Conservation (phyloP, 2,329 filamentous ascomycete species). For the Cordyceps cicadae region DNA sequence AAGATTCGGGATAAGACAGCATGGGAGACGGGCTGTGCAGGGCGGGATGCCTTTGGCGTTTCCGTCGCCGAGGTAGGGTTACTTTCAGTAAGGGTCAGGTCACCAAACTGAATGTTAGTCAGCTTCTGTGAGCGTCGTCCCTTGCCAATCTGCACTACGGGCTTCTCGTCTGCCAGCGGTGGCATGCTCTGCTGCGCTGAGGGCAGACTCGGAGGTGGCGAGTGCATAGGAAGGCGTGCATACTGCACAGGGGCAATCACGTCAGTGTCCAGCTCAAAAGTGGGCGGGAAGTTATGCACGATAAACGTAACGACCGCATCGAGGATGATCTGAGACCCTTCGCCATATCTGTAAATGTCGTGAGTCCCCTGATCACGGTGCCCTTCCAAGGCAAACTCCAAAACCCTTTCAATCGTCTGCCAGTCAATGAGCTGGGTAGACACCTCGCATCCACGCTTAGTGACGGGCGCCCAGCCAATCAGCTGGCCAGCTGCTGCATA, state of each 20-base stretch:
- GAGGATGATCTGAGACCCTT: constrained; percentile 46
- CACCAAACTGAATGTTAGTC: constrained; percentile 63
- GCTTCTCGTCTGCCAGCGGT: constrained; percentile 27
- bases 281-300: constrained; percentile 48
- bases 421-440: constrained; percentile 51
- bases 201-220: constrained; percentile 12
- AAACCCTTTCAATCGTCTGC: constrained; percentile 52
- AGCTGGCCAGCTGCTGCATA: constrained; percentile 56
- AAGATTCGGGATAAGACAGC: constrained; percentile 56
- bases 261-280: constrained; percentile 50
- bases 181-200: constrained; percentile 12
- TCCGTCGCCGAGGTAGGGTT: constrained; percentile 22
- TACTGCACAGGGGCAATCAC: constrained; percentile 29
- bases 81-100: constrained; percentile 38
- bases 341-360: constrained; percentile 43
- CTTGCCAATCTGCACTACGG: constrained; percentile 27
- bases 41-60: constrained; percentile 16
- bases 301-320: constrained; percentile 50
- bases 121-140: constrained; percentile 43
- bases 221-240: constrained; percentile 30
- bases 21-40: constrained; percentile 28
- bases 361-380: constrained; percentile 27
- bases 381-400: constrained; percentile 49
- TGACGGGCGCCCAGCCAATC: constrained; percentile 46
- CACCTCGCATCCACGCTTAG: constrained; percentile 50